Conservation (phyloP, 768 basidiomycete species). For the Termitomyces sp. region DNA sequence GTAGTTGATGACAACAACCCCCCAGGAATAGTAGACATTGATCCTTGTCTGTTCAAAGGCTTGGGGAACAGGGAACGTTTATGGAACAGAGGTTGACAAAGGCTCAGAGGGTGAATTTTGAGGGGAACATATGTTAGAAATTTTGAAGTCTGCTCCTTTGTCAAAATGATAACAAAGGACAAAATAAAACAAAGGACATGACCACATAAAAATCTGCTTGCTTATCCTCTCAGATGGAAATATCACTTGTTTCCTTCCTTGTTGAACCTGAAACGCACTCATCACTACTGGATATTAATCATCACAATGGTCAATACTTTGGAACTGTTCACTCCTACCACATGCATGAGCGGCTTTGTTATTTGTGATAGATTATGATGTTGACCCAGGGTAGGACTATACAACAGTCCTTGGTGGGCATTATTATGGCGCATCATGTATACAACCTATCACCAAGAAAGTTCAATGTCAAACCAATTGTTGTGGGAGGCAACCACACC, state of each 20-base stretch:
- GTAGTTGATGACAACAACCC: neutral
- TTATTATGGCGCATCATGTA: neutral
- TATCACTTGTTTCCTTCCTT: neutral
- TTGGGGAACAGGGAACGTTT: neutral
- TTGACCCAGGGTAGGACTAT: neutral
- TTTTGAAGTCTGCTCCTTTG: neutral
- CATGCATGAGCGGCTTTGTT: neutral
- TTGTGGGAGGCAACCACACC: neutral
- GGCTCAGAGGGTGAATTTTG: neutral
- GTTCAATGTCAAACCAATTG: neutral
- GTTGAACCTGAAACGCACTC: neutral
- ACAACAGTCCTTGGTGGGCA: neutral
- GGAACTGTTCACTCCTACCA: neutral
- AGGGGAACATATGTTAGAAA: neutral
- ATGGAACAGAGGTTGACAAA: neutral
- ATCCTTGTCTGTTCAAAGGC: neutral
- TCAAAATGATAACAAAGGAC: neutral
- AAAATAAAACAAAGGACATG: neutral
- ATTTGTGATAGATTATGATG: neutral
- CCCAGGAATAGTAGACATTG: neutral
- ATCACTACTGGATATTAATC: neutral
- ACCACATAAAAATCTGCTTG: neutral
- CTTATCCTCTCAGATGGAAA: neutral
- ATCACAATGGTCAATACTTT: neutral
- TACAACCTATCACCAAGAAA: neutral